A percentile compares a stretch with the other conserved stretches of the same genome.
phyloP scores from a whole-genome alignment of 75 land plant genomes.

The Pseudotsuga menziesii region DNA sequence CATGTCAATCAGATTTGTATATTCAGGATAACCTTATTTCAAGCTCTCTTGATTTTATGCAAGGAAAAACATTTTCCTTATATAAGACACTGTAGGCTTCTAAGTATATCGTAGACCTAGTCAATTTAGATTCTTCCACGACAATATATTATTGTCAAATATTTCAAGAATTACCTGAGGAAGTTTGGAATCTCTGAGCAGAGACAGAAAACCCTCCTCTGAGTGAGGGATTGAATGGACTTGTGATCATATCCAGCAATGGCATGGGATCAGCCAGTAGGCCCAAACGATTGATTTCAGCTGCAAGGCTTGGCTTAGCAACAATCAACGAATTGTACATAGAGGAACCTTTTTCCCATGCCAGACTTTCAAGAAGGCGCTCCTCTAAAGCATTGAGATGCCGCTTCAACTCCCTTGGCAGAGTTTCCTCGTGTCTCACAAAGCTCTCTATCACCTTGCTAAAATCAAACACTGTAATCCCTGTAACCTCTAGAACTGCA shows the following conservation, averaged over 20 bases:
- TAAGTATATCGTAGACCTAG: too few species aligned
- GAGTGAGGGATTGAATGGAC: slow-evolving; percentile 23
- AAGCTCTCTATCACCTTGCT: slow-evolving; percentile 33
- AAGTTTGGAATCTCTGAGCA: slow-evolving; percentile 33
- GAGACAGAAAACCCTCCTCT: slow-evolving; percentile 25
- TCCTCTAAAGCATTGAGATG: slow-evolving; percentile 91
- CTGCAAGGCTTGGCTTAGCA: slow-evolving; percentile 58
- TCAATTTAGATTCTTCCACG: not conserved
- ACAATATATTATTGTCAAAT: not conserved
- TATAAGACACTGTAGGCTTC: too few species aligned
- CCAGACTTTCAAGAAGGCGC: slow-evolving; percentile 84
- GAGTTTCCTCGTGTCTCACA: slow-evolving; percentile 55
- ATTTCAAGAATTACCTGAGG: slow-evolving; percentile 33
- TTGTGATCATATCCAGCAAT: slow-evolving; percentile 72
- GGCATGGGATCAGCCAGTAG: slow-evolving; percentile 95
- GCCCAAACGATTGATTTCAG: slow-evolving; percentile 67
- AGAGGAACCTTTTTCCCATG: slow-evolving; percentile 95
- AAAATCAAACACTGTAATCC: slow-evolving; percentile 42
- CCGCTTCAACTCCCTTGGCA: slow-evolving; percentile 87
- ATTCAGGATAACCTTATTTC: too few species aligned
- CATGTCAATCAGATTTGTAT: too few species aligned
- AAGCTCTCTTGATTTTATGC: too few species aligned
- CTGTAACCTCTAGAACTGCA: slow-evolving; percentile 34
- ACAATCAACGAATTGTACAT: slow-evolving; percentile 88
- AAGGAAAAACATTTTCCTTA: too few species aligned